Percentiles rank a stretch among this genome's conserved stretches.
These are phyloP conservation scores for Leucaena leucocephala DNA, from an alignment of 306 rosid genomes.

Conservation along the genomic window DNA sequence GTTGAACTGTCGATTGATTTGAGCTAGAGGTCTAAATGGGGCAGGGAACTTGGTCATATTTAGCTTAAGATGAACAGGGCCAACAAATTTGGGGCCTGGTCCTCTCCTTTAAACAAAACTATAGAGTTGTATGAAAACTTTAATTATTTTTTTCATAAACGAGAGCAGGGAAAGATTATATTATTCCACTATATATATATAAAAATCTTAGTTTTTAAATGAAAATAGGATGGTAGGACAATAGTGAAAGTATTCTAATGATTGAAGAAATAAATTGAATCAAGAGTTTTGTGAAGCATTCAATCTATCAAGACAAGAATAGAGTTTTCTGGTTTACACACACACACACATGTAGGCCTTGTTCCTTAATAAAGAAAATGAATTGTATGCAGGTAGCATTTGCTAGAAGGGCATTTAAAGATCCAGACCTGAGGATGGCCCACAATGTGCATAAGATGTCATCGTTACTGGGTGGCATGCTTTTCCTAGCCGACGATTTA, in stretches of 20 bases:
- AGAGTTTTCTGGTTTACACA: neutral
- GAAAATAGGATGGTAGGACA: neutral
- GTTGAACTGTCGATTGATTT: neutral
- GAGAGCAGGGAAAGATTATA: neutral
- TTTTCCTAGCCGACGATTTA: slow-evolving; percentile 83
- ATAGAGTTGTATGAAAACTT: neutral
- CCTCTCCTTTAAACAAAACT: neutral
- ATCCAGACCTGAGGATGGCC: slow-evolving; percentile 80
- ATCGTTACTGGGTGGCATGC: slow-evolving; percentile 68
- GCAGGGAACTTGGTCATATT: neutral
- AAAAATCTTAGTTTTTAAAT: neutral
- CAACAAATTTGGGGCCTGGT: neutral
- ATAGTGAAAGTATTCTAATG: neutral
- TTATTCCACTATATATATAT: too few relatives aligned
- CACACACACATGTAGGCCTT: neutral
- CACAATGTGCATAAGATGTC: slow-evolving; percentile 92
- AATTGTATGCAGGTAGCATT: slow-evolving; percentile 68
- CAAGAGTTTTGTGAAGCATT: too few relatives aligned
- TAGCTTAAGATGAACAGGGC: neutral
- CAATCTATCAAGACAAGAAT: neutral
- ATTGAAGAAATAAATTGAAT: too few relatives aligned
- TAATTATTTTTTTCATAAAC: neutral
- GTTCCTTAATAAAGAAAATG: neutral
- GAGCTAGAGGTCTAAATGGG: neutral
- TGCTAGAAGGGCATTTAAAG: slow-evolving; percentile 83